Evolutionary conservation across 257 asterid species (phyloP), one percentile per base, ranked within the genome.

Genomic region (Anisodus tanguticus): DNA sequence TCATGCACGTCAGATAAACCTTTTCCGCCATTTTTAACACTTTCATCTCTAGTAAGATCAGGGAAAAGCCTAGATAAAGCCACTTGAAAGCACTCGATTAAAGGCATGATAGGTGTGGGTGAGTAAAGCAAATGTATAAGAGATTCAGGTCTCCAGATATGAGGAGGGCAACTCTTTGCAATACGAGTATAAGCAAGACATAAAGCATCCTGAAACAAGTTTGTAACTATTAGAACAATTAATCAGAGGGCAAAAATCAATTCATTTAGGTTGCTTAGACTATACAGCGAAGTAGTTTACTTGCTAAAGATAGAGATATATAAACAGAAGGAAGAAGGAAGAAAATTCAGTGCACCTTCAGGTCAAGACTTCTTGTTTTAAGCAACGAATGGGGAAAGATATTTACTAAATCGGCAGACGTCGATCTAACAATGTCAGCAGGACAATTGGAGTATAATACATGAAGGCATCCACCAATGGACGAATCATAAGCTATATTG

Each of bases 71-170:
- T 90, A 83, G 92, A 92, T 79, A 93, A 85, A 87, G 94, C 97
- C 82, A 87, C 95, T 87, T 87, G 90, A 89, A 96, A 89, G 90
- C 98, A 96, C 85, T 92, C 93, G 85, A 88, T 86, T 86, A 96
- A 89, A 83, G 88, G 93, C 43, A 76, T 84, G 85, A 26, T 39
- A 69, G 95, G 90, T 81, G 72, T 85, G 70, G 93, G 74, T 83
- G 96, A 93, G 88, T 90, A 86, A 90, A 96, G 97, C 88, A 93
- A 70, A 86, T 68, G 77, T 82, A 94, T 87, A 51, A 94, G 96
- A 89, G 88, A 87, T 89, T 96, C 98, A 12, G 98, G 99, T 91
- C 85, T 94, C 99, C 99, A 94, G 83, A 90, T 64, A 90, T 85
- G 90, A 85, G 93, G 92, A 60, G 98, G 93, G 86, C 98, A 96